Conservation (phyloP, 1,139 yeast genomes). For the Taphrina betulina region DNA sequence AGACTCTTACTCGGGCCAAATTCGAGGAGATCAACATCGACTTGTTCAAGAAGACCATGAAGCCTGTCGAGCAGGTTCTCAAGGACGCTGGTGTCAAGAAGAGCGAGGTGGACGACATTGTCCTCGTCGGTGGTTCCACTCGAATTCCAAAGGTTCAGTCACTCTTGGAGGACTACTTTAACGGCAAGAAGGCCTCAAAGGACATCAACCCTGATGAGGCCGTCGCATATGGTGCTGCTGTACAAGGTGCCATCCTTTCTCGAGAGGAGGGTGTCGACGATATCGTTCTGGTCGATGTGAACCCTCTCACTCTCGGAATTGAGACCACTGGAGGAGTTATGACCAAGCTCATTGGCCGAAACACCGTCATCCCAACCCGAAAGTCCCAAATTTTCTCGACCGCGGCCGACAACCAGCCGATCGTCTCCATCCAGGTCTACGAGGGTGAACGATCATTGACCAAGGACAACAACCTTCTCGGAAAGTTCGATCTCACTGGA, state of each 20-base stretch:
- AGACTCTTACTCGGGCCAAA: conserved; percentile 89
- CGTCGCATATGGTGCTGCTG: conserved; percentile 97
- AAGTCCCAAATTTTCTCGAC: conserved; percentile 96
- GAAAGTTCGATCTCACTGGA: conserved; percentile 92
- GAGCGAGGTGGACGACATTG: conserved; percentile 84
- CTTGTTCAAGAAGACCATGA: conserved; percentile 81
- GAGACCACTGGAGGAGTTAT: conserved; percentile 98
- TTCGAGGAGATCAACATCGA: conserved; percentile 90
- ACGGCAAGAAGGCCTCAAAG: conserved; percentile 90
- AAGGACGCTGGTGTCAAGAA: conserved; percentile 83
- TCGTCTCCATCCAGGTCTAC: conserved; percentile 90
- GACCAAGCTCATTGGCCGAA: conserved; percentile 95
- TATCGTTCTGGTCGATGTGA: conserved; percentile 82
- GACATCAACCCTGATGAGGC: conserved; percentile 98
- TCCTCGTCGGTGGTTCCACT: conserved; percentile 94
- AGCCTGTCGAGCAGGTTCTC: conserved; percentile 90
- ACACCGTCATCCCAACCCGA: conserved; percentile 94
- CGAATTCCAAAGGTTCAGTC: conserved; percentile 97
- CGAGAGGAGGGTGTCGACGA: conserved; percentile 85
- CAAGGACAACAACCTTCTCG: conserved; percentile 90
- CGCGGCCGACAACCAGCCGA: conserved; percentile 95
- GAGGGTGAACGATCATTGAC: conserved; percentile 98
- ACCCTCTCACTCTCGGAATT: conserved; percentile 92
- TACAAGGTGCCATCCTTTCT: conserved; percentile 91
- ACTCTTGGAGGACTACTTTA: conserved; percentile 79